Base-by-base conservation (phyloP, 2,329 filamentous ascomycete genomes). In the Fusarium sacchari region DNA sequence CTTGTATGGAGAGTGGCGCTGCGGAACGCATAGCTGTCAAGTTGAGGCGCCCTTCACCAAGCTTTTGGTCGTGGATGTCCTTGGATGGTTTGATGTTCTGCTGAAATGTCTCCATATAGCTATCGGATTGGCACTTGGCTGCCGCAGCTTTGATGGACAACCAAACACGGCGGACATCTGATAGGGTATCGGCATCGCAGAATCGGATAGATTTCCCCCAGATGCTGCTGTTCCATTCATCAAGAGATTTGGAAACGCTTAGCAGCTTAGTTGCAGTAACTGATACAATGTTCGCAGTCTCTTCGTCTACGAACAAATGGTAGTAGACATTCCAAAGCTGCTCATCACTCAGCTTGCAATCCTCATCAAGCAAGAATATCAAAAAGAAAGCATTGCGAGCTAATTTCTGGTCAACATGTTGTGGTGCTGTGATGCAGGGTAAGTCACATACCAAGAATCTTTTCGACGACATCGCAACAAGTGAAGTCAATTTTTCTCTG, bases 311-410 rank as follows among this genome's bases (percentile, higher is more conserved):
- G 42, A 83, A 84, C 8, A 88, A 74, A 71, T 90, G 83, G 77
- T 90, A 90, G 79, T 88, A 91, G 40, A 88, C 79, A 64, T 87
- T 84, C 88, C 88, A 91, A 7, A 87, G 78, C 13, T 74, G 59
- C 5, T 82, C 77, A 3, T 68, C 57, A 18, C 75, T 66, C 32
- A 78, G 44, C 28, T 70, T 71, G 2, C 79, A 64, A 12, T 77
- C 64, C 34, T 81, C 75, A n/a, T 88, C 86, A 12, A 87, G 56
- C 43, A 91, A 78, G 5, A 90, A 77, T 1, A 85, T 86, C 37
- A 89, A 80, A 1, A 90, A 78, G 6, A 91, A 69, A 36, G 87
- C 77, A 75, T 91, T 91, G 6, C 89, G 85, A 34, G 88, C 89
- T 89, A 44, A 17, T 24, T 32, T 8, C 24, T 53, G 22, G 22